Evolutionary conservation across 495 filamentous ascomycete species (phyloP).

Genomic region (Pyrenopolyporus hunteri): DNA sequence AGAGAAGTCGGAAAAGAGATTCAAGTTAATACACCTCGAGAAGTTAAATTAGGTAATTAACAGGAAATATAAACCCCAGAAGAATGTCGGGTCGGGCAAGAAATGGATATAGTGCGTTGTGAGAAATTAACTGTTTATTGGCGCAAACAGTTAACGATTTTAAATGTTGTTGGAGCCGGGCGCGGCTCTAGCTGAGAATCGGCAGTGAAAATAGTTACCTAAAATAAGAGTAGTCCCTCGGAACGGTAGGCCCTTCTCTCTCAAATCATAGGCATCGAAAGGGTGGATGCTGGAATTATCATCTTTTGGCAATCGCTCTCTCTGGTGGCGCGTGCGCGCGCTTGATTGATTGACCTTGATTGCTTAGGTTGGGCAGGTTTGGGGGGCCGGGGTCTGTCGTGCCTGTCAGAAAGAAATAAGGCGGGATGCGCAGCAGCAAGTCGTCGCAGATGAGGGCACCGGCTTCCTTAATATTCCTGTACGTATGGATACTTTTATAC

Average conservation of each 20-base stretch:
- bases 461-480: slow-evolving; percentile 42
- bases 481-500: slow-evolving; percentile 42
- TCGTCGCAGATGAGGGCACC: slow-evolving; percentile 40
- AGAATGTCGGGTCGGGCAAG: not conserved
- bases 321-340: slow-evolving; percentile 20
- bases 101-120: not conserved
- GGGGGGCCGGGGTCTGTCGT: slow-evolving; percentile 28
- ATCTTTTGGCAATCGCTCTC: not conserved
- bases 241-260: too few relatives aligned
- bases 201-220: slow-evolving; percentile 1
- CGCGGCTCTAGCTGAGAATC: too few relatives aligned
- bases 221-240: too few relatives aligned
- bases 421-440: slow-evolving; percentile 37
- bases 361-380: slow-evolving; percentile 18
- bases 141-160: not conserved
- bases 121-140: not conserved
- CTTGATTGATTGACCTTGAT: slow-evolving; percentile 18
- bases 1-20: not conserved
- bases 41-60: too few relatives aligned
- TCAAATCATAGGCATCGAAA: slow-evolving; percentile 5
- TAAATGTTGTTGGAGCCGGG: too few relatives aligned
- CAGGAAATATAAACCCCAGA: not conserved
- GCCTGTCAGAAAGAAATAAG: slow-evolving; percentile 33
- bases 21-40: too few relatives aligned
- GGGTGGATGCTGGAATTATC: slow-evolving; percentile 11